Conservation (phyloP, 139 green algal species). For the Yamagishiella unicocca region DNA sequence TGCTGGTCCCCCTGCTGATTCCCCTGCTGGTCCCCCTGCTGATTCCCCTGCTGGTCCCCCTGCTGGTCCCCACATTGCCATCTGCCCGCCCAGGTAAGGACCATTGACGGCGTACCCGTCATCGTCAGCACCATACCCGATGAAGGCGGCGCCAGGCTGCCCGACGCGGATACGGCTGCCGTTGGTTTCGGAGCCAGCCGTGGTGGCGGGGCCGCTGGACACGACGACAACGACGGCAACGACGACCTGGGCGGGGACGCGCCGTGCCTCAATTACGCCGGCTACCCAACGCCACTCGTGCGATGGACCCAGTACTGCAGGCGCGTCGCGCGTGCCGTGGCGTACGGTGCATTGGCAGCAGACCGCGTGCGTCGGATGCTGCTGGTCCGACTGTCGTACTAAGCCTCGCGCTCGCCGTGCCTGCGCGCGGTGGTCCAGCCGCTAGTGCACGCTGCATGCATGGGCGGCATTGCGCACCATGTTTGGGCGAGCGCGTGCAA, state of each 20-base stretch:
- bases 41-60: no score
- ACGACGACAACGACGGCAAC: neutral
- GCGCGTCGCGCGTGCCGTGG: neutral
- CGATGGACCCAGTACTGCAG: slow-evolving; percentile 41
- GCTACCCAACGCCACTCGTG: slow-evolving; percentile 1
- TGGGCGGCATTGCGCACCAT: no score
- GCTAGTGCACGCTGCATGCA: no score
- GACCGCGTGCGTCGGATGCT: neutral
- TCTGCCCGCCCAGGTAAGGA: neutral
- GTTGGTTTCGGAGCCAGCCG: neutral
- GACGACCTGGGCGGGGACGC: neutral
- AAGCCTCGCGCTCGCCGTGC: no score
- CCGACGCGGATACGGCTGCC: no score
- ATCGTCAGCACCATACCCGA: neutral
- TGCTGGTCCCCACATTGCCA: neutral
- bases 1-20: no score
- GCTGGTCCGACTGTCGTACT: no score
- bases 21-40: no score
- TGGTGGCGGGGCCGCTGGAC: neutral
- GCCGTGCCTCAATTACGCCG: slow-evolving; percentile 29
- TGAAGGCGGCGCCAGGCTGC: neutral
- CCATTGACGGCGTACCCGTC: slow-evolving; percentile 13
- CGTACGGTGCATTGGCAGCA: neutral
- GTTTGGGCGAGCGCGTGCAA: no score
- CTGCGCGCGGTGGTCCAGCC: no score